Evolutionary conservation across 352 stramenopile genomes (phyloP).

Genomic region (Halophytophthora batemanensis): DNA sequence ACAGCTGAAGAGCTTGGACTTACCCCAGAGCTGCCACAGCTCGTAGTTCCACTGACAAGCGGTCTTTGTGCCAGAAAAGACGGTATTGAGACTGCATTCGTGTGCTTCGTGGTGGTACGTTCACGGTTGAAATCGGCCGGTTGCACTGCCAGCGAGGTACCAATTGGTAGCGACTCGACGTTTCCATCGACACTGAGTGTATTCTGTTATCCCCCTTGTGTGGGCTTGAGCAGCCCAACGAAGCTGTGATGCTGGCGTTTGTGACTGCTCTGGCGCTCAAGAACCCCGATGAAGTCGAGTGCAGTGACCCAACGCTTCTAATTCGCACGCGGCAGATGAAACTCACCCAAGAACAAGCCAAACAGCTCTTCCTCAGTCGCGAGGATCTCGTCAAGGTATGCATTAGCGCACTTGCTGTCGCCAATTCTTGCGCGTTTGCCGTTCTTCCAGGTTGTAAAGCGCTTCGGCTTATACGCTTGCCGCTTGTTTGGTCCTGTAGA

Average conservation of each 20-base stretch:
- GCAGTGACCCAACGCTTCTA: slow-evolving; percentile 18
- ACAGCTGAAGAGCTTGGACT: slow-evolving; percentile 47
- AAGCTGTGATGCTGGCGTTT: slow-evolving; percentile 48
- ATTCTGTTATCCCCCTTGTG: background rate
- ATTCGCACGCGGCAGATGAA: slow-evolving; percentile 55
- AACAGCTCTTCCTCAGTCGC: slow-evolving; percentile 27
- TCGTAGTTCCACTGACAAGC: slow-evolving; percentile 56
- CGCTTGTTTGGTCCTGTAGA: slow-evolving; percentile 15
- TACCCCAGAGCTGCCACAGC: slow-evolving; percentile 26
- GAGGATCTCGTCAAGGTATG: slow-evolving; percentile 14
- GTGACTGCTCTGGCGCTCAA: slow-evolving; percentile 24
- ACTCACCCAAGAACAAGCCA: slow-evolving; percentile 32
- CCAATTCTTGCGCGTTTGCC: too few relatives aligned
- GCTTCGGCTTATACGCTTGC: background rate
- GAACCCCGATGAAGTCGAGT: background rate
- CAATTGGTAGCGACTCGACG: too few relatives aligned
- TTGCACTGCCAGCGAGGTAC: too few relatives aligned
- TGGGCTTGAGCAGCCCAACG: slow-evolving; percentile 42
- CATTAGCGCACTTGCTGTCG: background rate
- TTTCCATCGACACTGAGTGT: background rate
- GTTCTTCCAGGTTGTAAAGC: too few relatives aligned
- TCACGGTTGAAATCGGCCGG: too few relatives aligned
- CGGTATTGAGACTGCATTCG: slow-evolving; percentile 20
- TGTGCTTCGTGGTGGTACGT: slow-evolving; percentile 44
- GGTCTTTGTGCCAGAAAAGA: slow-evolving; percentile 30